Evolutionary conservation across 441 rosid species (phyloP).

Genomic region (Euphorbia celastroides): DNA sequence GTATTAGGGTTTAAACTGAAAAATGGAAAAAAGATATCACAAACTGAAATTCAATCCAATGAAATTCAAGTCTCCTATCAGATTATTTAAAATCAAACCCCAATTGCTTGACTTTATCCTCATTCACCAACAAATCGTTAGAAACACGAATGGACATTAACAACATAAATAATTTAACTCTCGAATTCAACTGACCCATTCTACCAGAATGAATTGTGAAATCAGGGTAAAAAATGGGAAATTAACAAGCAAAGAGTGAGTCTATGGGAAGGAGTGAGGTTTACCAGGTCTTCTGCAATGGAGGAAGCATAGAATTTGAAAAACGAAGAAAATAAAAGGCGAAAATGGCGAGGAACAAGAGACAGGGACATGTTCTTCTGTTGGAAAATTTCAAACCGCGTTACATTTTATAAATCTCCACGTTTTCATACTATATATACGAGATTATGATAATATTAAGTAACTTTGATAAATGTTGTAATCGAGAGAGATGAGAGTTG

Average conservation of each 20-base stretch:
- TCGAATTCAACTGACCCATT: conserved; percentile 17
- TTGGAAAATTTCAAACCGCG: conserved; percentile 26
- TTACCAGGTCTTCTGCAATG: conserved; percentile 16
- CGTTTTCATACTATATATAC: background rate
- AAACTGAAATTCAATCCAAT: background rate
- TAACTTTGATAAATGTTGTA: too few relatives aligned
- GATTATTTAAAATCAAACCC: background rate
- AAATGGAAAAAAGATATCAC: conserved; percentile 2
- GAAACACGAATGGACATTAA: conserved; percentile 14
- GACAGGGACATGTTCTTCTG: conserved; percentile 29
- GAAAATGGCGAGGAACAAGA: background rate
- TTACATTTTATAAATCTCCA: background rate
- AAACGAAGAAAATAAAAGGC: background rate
- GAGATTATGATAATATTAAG: background rate
- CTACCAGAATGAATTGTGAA: conserved; percentile 14
- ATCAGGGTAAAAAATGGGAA: background rate
- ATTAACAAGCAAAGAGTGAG: background rate
- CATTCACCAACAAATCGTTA: background rate
- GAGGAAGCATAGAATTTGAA: background rate
- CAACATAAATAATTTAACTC: background rate
- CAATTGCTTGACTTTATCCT: conserved; percentile 14
- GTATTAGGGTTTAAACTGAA: conserved; percentile 2
- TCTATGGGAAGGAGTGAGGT: background rate
- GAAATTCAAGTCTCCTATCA: background rate
- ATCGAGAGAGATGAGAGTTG: too few relatives aligned